Evolutionary conservation across 2,329 filamentous ascomycete species (phyloP).

Genomic region (Fusarium sp.): DNA sequence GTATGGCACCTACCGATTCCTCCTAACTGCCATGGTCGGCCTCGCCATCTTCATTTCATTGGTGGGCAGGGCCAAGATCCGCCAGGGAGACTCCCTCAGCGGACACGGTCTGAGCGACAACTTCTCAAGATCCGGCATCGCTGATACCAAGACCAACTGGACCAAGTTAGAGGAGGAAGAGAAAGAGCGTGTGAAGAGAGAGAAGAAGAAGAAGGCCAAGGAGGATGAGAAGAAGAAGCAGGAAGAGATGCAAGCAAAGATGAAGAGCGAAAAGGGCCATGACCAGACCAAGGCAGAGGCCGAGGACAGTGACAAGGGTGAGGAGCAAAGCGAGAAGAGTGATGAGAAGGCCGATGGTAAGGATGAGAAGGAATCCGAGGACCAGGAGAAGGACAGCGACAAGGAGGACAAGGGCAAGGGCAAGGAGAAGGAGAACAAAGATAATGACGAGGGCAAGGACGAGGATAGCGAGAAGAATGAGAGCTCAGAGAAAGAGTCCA

Average conservation of each 20-base stretch:
- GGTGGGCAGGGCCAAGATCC: conserved; percentile 84
- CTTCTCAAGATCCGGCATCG: conserved; percentile 50
- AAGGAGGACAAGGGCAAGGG: conserved; percentile 35
- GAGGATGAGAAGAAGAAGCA: conserved; percentile 48
- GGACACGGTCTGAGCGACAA: conserved; percentile 53
- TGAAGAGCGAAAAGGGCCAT: conserved; percentile 42
- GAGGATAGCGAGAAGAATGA: conserved; percentile 32
- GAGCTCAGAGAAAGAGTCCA: conserved; percentile 40
- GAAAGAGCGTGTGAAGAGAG: conserved; percentile 50
- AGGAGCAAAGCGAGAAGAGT: conserved; percentile 33
- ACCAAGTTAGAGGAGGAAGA: conserved; percentile 58
- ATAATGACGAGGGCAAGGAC: conserved; percentile 17
- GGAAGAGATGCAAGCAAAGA: conserved; percentile 48
- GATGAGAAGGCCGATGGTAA: conserved; percentile 35
- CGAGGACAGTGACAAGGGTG: conserved; percentile 26
- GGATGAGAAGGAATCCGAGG: conserved; percentile 18
- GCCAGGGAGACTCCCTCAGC: conserved; percentile 46
- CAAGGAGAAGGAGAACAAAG: not conserved
- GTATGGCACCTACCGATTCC: conserved; percentile 92
- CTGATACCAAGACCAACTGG: conserved; percentile 58
- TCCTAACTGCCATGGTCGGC: conserved; percentile 91
- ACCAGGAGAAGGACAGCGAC: conserved; percentile 36
- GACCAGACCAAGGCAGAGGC: conserved; percentile 12
- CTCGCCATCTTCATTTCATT: conserved; percentile 83
- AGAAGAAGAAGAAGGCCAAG: conserved; percentile 53